phyloP scores from a whole-genome alignment of 2,329 filamentous ascomycete species.

The Curvularia lunata region DNA sequence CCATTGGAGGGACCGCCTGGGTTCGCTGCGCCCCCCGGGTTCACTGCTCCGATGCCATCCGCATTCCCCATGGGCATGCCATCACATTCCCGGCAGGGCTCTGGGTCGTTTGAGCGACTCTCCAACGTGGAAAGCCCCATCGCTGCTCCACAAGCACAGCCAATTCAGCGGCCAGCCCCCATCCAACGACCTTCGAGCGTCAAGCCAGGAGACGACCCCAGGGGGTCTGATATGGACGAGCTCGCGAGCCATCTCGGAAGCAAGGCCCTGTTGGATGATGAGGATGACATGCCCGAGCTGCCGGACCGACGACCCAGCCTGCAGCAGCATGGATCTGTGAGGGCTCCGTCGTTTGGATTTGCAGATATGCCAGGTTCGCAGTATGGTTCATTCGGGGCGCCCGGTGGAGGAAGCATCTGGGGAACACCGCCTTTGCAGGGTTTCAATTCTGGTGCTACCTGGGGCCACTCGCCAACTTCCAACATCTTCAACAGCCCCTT shows the following conservation, averaged over 20 bases:
- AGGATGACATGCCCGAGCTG: constrained; percentile 64
- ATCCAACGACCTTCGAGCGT: constrained; percentile 86
- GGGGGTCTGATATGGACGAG: constrained; percentile 64
- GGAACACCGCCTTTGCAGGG: constrained; percentile 52
- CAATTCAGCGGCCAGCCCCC: constrained; percentile 81
- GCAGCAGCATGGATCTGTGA: constrained; percentile 40
- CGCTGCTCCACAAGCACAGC: constrained; percentile 64
- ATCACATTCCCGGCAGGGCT: constrained; percentile 77
- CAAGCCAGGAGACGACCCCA: constrained; percentile 61
- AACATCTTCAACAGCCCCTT: constrained; percentile 44
- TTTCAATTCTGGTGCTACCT: constrained; percentile 46
- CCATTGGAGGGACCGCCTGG: constrained; percentile 59
- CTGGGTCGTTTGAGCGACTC: constrained; percentile 63
- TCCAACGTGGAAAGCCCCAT: constrained; percentile 64
- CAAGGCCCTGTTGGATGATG: constrained; percentile 78
- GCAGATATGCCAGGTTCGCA: constrained; percentile 41
- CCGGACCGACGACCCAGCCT: constrained; percentile 57
- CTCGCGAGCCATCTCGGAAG: constrained; percentile 84
- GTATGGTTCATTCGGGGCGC: constrained; percentile 43
- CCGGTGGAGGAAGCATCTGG: constrained; percentile 49
- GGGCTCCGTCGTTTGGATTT: constrained; percentile 44
- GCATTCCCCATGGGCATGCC: constrained; percentile 53
- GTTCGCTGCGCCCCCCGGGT: constrained; percentile 50
- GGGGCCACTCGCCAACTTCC: constrained; percentile 50
- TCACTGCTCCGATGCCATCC: constrained; percentile 42